A percentile compares a stretch with the other conserved stretches of the same genome.
Conservation (phyloP, 2,329 filamentous ascomycete genomes). For the Aureobasidium sp. region DNA sequence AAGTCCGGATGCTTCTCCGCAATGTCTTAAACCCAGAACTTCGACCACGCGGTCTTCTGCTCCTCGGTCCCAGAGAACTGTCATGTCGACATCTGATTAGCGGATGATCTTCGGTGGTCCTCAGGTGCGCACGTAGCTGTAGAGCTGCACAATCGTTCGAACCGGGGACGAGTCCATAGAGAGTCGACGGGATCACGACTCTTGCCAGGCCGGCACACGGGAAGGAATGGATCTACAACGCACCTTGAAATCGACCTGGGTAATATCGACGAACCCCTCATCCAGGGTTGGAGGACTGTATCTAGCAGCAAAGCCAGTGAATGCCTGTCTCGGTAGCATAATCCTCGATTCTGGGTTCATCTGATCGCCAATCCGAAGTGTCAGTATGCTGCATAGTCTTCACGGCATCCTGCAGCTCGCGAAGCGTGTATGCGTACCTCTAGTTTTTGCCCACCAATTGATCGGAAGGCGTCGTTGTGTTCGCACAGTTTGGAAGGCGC, state of each 20-base stretch:
- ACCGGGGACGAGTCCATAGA: background rate
- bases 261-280: conserved; percentile 80
- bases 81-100: background rate
- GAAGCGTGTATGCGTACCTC: background rate
- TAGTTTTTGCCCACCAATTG: conserved; percentile 35
- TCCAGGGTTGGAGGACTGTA: conserved; percentile 61
- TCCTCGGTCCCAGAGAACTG: conserved; percentile 60
- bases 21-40: conserved; percentile 55
- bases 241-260: conserved; percentile 63
- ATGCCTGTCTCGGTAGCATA: conserved; percentile 69
- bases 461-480: conserved; percentile 81
- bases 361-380: conserved; percentile 27
- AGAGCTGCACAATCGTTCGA: background rate
- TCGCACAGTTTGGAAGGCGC: conserved; percentile 60
- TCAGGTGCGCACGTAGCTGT: background rate
- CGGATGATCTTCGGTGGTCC: background rate
- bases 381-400: conserved; percentile 3
- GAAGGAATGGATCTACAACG: conserved; percentile 15
- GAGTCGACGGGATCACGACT: background rate
- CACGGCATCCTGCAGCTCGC: background rate
- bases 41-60: conserved; percentile 62
- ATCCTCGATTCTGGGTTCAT: conserved; percentile 76
- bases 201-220: background rate
- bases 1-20: background rate
- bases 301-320: conserved; percentile 62